A percentile compares a stretch with the other conserved stretches of the same genome.
Evolutionary conservation across 2,329 filamentous ascomycete genomes (phyloP).

Genomic region (Ascochyta fabae): DNA sequence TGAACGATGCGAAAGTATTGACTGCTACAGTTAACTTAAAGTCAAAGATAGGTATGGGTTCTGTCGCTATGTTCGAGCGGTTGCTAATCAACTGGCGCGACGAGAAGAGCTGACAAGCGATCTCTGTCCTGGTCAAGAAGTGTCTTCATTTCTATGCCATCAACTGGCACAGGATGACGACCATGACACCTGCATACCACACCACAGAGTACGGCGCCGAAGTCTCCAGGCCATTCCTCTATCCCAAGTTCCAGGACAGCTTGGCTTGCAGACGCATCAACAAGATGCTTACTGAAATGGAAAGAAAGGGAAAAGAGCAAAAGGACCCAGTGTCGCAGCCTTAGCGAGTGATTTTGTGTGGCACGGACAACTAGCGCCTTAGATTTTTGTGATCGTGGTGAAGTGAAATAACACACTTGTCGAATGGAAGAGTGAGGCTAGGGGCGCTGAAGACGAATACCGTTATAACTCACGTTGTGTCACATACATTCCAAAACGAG

Average conservation of each 20-base stretch:
- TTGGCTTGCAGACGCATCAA: conserved; percentile 49
- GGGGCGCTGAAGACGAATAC: too few relatives aligned
- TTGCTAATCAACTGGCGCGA: conserved; percentile 59
- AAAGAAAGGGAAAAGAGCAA: conserved; percentile 14
- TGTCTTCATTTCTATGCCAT: conserved; percentile 51
- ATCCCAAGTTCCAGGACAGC: conserved; percentile 48
- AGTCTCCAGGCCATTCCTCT: conserved; percentile 54
- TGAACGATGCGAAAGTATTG: conserved; percentile 60
- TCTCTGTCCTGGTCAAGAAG: conserved; percentile 53
- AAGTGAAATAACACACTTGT: too few relatives aligned
- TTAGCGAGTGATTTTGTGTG: neutral
- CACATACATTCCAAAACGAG: too few relatives aligned
- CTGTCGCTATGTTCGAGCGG: conserved; percentile 61
- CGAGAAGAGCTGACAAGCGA: conserved; percentile 48
- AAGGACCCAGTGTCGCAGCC: neutral
- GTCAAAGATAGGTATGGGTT: conserved; percentile 58
- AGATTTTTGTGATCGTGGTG: too few relatives aligned
- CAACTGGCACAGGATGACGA: conserved; percentile 32
- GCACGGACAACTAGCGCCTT: too few relatives aligned
- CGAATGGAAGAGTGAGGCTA: too few relatives aligned
- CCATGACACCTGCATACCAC: conserved; percentile 34
- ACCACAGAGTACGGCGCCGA: conserved; percentile 61
- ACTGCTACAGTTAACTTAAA: conserved; percentile 64
- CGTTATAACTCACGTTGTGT: too few relatives aligned
- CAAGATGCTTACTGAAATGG: conserved; percentile 34